A percentile compares a stretch with the other conserved stretches of the same genome.
Conservation (phyloP, 768 basidiomycete species). For the Lepiota subincarnata region DNA sequence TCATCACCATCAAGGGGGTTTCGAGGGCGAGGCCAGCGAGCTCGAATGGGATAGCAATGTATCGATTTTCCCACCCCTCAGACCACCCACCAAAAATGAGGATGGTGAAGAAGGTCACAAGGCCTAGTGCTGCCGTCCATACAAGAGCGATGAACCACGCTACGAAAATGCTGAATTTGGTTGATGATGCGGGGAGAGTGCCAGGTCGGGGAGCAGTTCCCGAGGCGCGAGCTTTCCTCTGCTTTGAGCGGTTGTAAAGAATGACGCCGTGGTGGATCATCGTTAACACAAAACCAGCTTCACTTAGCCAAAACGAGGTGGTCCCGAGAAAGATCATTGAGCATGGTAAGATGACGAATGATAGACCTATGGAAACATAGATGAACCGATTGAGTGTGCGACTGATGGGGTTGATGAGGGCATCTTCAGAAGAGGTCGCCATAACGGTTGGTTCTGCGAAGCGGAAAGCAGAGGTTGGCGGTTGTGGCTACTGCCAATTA, state of each 20-base stretch:
- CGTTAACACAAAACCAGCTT: neutral
- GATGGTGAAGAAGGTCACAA: neutral
- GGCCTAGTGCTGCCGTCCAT: neutral
- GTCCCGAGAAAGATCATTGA: neutral
- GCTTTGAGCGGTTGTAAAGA: neutral
- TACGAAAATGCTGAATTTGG: neutral
- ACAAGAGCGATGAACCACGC: neutral
- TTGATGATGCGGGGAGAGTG: neutral
- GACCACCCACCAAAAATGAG: neutral
- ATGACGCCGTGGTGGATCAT: constrained; percentile 1
- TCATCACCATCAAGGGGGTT: neutral
- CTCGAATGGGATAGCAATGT: neutral
- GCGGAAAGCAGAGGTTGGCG: too few species aligned
- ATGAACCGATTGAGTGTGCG: neutral
- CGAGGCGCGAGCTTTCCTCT: neutral
- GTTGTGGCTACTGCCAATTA: too few species aligned
- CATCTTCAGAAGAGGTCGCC: too few species aligned
- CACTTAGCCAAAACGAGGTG: neutral
- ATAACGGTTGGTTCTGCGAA: too few species aligned
- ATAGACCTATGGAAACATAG: neutral
- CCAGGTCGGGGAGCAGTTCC: neutral
- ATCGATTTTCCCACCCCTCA: neutral
- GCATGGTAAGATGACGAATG: neutral
- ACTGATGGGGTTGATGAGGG: neutral
- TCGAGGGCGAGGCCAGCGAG: neutral